Evolutionary conservation across 1,284 basidiomycete genomes (phyloP).

Genomic region (Cryptococcus sp.): DNA sequence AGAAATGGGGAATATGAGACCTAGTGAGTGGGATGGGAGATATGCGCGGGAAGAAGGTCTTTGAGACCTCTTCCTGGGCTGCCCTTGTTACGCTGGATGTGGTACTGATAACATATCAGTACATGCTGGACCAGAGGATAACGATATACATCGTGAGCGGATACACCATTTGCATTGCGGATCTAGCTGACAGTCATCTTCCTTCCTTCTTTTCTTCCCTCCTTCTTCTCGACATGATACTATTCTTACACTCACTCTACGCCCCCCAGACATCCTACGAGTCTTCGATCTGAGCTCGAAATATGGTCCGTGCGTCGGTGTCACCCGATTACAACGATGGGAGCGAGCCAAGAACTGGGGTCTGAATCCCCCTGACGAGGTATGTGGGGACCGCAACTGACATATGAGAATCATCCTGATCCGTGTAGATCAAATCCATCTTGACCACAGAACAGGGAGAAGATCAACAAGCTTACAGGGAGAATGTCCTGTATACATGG

Average conservation of each 20-base stretch:
- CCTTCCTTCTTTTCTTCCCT: neutral
- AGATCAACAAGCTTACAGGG: slow-evolving; percentile 50
- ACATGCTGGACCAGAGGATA: slow-evolving; percentile 37
- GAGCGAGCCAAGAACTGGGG: slow-evolving; percentile 75
- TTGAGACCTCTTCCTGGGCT: neutral
- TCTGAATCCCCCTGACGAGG: slow-evolving; percentile 76
- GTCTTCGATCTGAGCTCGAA: slow-evolving; percentile 77
- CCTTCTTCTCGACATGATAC: neutral
- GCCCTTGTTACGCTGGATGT: neutral
- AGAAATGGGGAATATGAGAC: slow-evolving; percentile 57
- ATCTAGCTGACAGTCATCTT: slow-evolving; percentile 1
- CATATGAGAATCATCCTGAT: neutral
- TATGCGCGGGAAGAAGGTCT: too few species aligned
- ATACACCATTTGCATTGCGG: neutral
- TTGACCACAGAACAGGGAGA: slow-evolving; percentile 58
- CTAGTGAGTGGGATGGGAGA: slow-evolving; percentile 53
- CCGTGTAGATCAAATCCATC: slow-evolving; percentile 65
- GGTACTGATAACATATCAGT: slow-evolving; percentile 15
- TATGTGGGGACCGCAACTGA: slow-evolving; percentile 41
- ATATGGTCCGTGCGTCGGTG: slow-evolving; percentile 80
- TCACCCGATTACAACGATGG: slow-evolving; percentile 81
- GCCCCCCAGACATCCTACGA: slow-evolving; percentile 65
- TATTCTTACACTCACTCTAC: neutral
- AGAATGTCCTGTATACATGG: slow-evolving; percentile 53
- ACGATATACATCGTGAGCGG: slow-evolving; percentile 40